Evolutionary conservation across 192 early-diverging fungal species (phyloP).

Genomic region (Entomortierella chlamydospora): DNA sequence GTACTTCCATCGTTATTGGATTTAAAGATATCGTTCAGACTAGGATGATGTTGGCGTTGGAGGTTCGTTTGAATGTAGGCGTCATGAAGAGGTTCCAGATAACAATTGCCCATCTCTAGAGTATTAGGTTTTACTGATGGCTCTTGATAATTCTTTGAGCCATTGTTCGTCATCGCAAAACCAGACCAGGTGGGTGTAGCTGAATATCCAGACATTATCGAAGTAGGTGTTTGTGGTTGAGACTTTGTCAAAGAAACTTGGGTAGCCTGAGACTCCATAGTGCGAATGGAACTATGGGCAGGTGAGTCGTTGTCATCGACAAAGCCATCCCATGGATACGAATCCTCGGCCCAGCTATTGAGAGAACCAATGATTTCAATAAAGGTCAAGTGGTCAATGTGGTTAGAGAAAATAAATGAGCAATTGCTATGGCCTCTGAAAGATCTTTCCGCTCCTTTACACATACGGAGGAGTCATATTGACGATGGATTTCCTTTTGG

Average conservation of each 20-base stretch:
- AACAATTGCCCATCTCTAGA: not conserved
- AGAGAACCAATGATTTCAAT: too few species aligned
- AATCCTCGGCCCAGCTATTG: conserved; percentile 17
- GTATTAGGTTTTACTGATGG: not conserved
- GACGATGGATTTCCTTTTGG: conserved; percentile 27
- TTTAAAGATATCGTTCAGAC: conserved; percentile 9
- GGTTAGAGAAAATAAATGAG: too few species aligned
- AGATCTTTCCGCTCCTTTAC: not conserved
- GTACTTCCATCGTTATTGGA: not conserved
- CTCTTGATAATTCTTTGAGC: not conserved
- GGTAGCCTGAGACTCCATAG: not conserved
- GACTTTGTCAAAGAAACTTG: not conserved
- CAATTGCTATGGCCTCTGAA: not conserved
- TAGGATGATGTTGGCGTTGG: not conserved
- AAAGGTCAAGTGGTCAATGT: too few species aligned
- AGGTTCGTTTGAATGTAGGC: not conserved
- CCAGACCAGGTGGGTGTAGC: conserved; percentile 14
- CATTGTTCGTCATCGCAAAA: conserved; percentile 28
- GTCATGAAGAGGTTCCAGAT: not conserved
- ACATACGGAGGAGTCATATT: conserved; percentile 21
- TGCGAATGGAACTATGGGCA: not conserved
- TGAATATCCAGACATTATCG: not conserved
- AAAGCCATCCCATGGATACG: not conserved
- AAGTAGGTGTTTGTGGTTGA: not conserved
- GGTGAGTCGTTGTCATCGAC: not conserved